These are phyloP conservation scores for Lichtheimia corymbifera DNA, from an alignment of 371 early-diverging fungal species.

Conservation along the genomic window DNA sequence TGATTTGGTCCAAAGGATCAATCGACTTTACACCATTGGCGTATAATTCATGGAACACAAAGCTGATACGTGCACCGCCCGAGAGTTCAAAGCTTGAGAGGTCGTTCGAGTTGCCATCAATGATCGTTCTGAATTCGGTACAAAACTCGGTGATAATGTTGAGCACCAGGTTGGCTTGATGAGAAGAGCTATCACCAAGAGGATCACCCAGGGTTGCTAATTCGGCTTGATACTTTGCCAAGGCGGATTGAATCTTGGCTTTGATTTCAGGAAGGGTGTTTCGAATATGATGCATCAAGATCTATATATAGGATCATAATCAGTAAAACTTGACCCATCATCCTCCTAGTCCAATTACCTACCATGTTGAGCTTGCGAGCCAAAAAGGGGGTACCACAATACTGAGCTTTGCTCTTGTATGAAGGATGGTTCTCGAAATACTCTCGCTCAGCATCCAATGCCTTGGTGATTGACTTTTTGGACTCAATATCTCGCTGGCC, in stretches of 20 bases:
- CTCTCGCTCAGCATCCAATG: conserved; percentile 85
- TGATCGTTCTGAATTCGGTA: conserved; percentile 90
- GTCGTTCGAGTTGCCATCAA: conserved; percentile 94
- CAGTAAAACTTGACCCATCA: too few relatives aligned
- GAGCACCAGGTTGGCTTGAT: conserved; percentile 82
- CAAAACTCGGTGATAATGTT: conserved; percentile 97
- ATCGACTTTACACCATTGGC: conserved; percentile 88
- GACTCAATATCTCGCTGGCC: conserved; percentile 95
- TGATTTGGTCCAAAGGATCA: conserved; percentile 97
- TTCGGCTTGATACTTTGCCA: conserved; percentile 85
- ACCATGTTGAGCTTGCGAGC: conserved; percentile 91
- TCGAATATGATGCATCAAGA: conserved; percentile 88
- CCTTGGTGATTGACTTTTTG: conserved; percentile 85
- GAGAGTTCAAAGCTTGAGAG: conserved; percentile 92
- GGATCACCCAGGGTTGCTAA: conserved; percentile 91
- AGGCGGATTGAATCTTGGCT: conserved; percentile 84
- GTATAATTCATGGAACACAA: conserved; percentile 98
- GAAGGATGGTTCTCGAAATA: conserved; percentile 95
- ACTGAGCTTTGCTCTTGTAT: conserved; percentile 94
- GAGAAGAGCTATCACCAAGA: conserved; percentile 57
- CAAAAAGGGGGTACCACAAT: conserved; percentile 99
- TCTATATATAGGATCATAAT: conserved; percentile 21
- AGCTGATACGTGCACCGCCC: conserved; percentile 98
- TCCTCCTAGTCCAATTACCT: not conserved
- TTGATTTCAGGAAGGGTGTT: conserved; percentile 98